Base-by-base conservation (phyloP, 495 filamentous ascomycete species). In the Hypomontagnella submonticulosa region DNA sequence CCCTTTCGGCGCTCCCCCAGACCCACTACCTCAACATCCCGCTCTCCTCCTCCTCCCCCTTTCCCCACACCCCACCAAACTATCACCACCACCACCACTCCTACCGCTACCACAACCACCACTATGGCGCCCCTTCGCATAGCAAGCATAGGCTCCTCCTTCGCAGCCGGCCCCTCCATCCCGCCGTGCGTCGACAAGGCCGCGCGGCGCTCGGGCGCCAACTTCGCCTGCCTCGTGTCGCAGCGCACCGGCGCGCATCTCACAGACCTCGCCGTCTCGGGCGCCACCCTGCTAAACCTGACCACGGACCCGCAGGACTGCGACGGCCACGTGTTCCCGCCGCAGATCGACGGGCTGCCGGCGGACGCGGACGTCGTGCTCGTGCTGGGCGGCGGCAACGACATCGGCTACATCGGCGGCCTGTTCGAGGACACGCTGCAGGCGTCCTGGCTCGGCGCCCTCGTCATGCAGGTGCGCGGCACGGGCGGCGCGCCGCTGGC, bases 121-220 rank as follows among this genome's bases (percentile, higher is more conserved):
- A 36, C 13, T 4, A 53, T 56, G 23, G 23, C 23, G 57, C 70
- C 68, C 47, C 73, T 76, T 36, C 75, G 66, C 63, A 75, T 79
- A 50, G 66, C 71, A 1, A 70, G 55, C 47, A 67, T 79, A 16
- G 75, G 75, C 59, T 79, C 75, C 57, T 81, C 79, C 32, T 83
- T 81, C 63, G 79, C 79, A 15, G 76, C 80, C 3, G 80, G 80
- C 1, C 78, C 79, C n/a, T 72, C 66, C 59, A 81, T 82, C 40
- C 61, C 60, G 20, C 78, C 80, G 11, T 69, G 75, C 63, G 67
- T 71, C 13, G 52, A 74, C 61, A 54, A 64, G 2, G 40, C 43
- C 4, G 74, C 75, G 12, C 74, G 73, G 0, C 79, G 77, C 49
- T 81, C 78, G 38, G 70, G 53, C 13, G 69, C 71, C 32, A 82